A percentile compares a stretch with the other conserved stretches of the same genome.
phyloP scores from a whole-genome alignment of 1,284 basidiomycete species.

The Fomitopsis palustris region DNA sequence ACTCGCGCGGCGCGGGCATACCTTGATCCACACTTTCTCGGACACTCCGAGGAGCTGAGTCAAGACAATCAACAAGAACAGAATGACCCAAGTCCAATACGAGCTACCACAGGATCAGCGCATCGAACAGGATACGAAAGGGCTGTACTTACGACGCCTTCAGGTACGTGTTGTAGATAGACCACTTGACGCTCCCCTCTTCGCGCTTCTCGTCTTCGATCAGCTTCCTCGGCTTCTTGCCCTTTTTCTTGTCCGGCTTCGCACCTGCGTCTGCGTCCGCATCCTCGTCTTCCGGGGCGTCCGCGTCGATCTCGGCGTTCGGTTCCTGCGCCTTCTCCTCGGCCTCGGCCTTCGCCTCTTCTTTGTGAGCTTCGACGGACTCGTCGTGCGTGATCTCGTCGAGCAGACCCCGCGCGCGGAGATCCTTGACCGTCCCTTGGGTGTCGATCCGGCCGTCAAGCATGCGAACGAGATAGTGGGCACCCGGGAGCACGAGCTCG shows the following conservation, averaged over 20 bases:
- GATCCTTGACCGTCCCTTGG: constrained; percentile 60
- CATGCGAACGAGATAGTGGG: constrained; percentile 70
- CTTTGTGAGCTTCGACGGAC: constrained; percentile 28
- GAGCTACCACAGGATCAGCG: constrained; percentile 34
- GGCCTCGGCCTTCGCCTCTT: constrained; percentile 31
- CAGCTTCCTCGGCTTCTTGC: constrained; percentile 62
- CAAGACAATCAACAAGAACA: constrained; percentile 46
- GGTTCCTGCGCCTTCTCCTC: constrained; percentile 25
- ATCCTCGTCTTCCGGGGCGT: neutral
- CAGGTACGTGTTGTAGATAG: constrained; percentile 77
- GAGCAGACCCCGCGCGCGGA: constrained; percentile 53
- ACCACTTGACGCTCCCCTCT: constrained; percentile 75
- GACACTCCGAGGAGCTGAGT: constrained; percentile 46
- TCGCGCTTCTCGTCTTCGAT: constrained; percentile 71
- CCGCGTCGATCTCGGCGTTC: constrained; percentile 25
- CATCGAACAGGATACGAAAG: neutral
- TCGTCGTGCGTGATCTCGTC: constrained; percentile 54
- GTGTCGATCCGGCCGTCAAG: constrained; percentile 70
- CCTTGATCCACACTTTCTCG: constrained; percentile 76
- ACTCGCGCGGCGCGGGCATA: constrained; percentile 18
- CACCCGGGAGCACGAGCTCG: constrained; percentile 66
- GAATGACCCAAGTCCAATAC: constrained; percentile 61
- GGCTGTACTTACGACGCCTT: constrained; percentile 48
- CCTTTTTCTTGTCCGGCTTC: constrained; percentile 25
- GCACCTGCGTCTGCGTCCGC: neutral